These are phyloP conservation scores for Scedosporium aurantiacum DNA, from an alignment of 2,329 filamentous ascomycete genomes.

Conservation along the genomic window DNA sequence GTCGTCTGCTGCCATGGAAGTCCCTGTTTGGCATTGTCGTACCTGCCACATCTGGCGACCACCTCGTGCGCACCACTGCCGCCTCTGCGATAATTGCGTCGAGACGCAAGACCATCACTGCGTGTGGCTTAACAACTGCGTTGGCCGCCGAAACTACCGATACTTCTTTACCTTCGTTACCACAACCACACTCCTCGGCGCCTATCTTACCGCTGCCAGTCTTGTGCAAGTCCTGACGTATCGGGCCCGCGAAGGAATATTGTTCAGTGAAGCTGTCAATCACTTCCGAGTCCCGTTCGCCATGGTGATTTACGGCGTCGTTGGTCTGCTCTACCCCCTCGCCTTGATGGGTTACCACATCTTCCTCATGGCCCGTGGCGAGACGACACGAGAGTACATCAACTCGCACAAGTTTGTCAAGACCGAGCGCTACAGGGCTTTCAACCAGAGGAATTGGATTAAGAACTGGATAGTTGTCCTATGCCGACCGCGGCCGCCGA, in stretches of 20 bases:
- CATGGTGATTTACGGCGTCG: slow-evolving; percentile 70
- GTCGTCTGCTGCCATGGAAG: slow-evolving; percentile 82
- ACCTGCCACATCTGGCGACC: slow-evolving; percentile 97
- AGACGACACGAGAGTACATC: slow-evolving; percentile 92
- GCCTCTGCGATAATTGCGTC: slow-evolving; percentile 92
- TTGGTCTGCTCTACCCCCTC: slow-evolving; percentile 69
- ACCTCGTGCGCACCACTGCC: slow-evolving; percentile 89
- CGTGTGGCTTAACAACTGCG: slow-evolving; percentile 97
- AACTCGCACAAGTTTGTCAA: slow-evolving; percentile 93
- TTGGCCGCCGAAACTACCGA: slow-evolving; percentile 92
- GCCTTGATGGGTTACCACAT: slow-evolving; percentile 82
- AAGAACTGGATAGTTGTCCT: slow-evolving; percentile 77
- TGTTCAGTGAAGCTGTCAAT: slow-evolving; percentile 57
- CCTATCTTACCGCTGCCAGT: slow-evolving; percentile 67
- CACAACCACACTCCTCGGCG: slow-evolving; percentile 61
- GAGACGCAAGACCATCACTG: slow-evolving; percentile 98
- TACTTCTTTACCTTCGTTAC: slow-evolving; percentile 93
- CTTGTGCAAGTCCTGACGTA: slow-evolving; percentile 75
- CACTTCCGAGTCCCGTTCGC: slow-evolving; percentile 74
- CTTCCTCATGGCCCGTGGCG: slow-evolving; percentile 79
- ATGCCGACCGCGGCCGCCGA: slow-evolving; percentile 72
- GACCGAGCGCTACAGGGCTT: slow-evolving; percentile 82
- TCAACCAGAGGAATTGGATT: slow-evolving; percentile 63
- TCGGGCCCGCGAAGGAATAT: slow-evolving; percentile 48
- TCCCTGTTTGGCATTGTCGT: slow-evolving; percentile 95